Base-by-base conservation (phyloP, 495 filamentous ascomycete species). In the Daldinia caldariorum region DNA sequence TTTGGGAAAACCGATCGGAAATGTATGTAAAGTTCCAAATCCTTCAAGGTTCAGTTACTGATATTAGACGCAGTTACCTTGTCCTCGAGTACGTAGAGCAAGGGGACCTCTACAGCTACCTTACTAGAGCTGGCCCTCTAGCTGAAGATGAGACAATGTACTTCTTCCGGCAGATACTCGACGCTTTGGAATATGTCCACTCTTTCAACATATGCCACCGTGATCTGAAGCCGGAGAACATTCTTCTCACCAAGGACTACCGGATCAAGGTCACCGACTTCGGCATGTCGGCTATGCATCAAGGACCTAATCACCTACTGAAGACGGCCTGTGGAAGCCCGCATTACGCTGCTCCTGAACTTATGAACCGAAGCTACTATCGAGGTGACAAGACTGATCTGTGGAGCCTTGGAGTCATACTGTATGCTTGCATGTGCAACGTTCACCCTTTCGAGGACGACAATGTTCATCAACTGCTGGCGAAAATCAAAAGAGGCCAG, bases 141-240 rank as follows among this genome's bases (percentile, higher is more conserved):
- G 75, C 81, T 1, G 96, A 98, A 78, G 83, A 87, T 53, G 92
- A 96, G 74, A 91, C 91, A 4, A 85, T 97, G 41, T 90, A 85
- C 69, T 87, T 93, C 61, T 97, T 97, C 76, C 91, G 94, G 20
- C 95, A 99, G 79, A 91, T 99, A 26, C 89, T 98, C 69, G 89
- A 90, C n/a, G 96, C 90, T 0, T 83, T 99, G 34, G 89, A 92
- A 7, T 97, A 96, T 80, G 94, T 93, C 70, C 96, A 99, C 78
- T 88, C 91, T 5, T 90, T 97, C 81, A 90, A 92, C 71, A 97
- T 99, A 65, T 96, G 93, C 77, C 95, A 99, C 74, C 91, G 95
- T 29, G 95, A 99, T 67, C 81, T 99, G 35, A 99, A 99, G 80
- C 95, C 93, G 0, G 95, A 99, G 79, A 99, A 99, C 72, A 97